These are phyloP conservation scores for Akanthomyces lecanii DNA, from an alignment of 2,329 filamentous ascomycete species.

Conservation along the genomic window DNA sequence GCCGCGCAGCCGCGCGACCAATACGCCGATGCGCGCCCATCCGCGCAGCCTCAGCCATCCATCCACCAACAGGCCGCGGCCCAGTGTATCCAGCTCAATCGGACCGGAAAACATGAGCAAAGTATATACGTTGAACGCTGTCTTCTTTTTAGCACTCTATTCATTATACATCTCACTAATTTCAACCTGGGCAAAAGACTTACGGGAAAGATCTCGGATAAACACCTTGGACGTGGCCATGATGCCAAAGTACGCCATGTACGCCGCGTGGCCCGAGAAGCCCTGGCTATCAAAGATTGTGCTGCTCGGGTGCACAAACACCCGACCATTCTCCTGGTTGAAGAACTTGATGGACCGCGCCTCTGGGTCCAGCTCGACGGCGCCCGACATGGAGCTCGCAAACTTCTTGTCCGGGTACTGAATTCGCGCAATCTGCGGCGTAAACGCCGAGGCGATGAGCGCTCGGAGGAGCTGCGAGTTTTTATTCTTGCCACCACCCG, in stretches of 20 bases:
- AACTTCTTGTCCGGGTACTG: constrained; percentile 96
- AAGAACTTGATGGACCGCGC: constrained; percentile 91
- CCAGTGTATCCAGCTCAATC: constrained; percentile 81
- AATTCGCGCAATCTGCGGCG: constrained; percentile 86
- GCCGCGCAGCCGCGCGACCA: constrained; percentile 75
- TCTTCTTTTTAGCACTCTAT: constrained; percentile 15
- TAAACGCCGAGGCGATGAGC: constrained; percentile 68
- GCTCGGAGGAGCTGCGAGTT: constrained; percentile 58
- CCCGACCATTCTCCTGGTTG: constrained; percentile 75
- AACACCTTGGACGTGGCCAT: constrained; percentile 92
- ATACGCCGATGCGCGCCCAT: constrained; percentile 90
- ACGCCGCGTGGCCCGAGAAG: constrained; percentile 70
- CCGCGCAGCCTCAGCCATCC: constrained; percentile 83
- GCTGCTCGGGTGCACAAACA: constrained; percentile 89
- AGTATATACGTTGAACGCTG: constrained; percentile 83
- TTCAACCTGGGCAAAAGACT: constrained; percentile 32
- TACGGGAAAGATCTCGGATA: constrained; percentile 83
- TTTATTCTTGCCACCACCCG: constrained; percentile 21
- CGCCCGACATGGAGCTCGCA: constrained; percentile 77
- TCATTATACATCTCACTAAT: constrained; percentile 17
- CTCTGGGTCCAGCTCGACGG: constrained; percentile 89
- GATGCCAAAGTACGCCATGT: constrained; percentile 86
- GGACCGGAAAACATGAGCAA: constrained; percentile 83
- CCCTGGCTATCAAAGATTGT: constrained; percentile 79
- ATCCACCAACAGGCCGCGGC: constrained; percentile 83